These are phyloP conservation scores for Phytophthora megakarya DNA, from an alignment of 352 stramenopile species.

Conservation along the genomic window DNA sequence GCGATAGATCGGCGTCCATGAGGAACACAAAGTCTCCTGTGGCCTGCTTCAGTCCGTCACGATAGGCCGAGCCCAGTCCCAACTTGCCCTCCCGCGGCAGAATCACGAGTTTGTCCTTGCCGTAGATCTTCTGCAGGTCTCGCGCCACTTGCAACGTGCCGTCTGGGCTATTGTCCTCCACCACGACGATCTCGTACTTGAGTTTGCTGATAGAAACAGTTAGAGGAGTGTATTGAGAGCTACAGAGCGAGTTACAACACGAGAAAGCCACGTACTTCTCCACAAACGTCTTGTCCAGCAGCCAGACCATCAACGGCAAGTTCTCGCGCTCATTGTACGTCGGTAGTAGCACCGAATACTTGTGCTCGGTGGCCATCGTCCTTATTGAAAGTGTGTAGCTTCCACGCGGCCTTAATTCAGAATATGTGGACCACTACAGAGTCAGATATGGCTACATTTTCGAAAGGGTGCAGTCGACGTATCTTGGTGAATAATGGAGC, in stretches of 20 bases:
- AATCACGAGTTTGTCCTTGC: slow-evolving; percentile 92
- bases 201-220: slow-evolving; percentile 56
- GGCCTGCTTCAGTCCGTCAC: slow-evolving; percentile 93
- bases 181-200: slow-evolving; percentile 97
- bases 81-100: slow-evolving; percentile 95
- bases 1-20: slow-evolving; percentile 98
- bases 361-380: slow-evolving; percentile 34
- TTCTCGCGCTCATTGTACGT: slow-evolving; percentile 99
- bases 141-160: slow-evolving; percentile 95
- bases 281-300: slow-evolving; percentile 95
- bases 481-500: slow-evolving; percentile 14
- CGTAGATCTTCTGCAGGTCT: slow-evolving; percentile 91
- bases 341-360: slow-evolving; percentile 97
- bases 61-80: slow-evolving; percentile 96
- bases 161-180: slow-evolving; percentile 98
- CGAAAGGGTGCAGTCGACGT: too few species aligned
- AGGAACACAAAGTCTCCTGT: slow-evolving; percentile 96
- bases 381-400: slow-evolving; percentile 5
- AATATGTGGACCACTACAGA: slow-evolving; percentile 12
- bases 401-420: slow-evolving; percentile 20
- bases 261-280: slow-evolving; percentile 66
- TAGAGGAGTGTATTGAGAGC: background rate
- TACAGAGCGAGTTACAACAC: background rate
- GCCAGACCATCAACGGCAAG: slow-evolving; percentile 97
- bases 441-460: background rate